A percentile compares a stretch with the other conserved stretches of the same genome.
Evolutionary conservation across 108 stramenopile genomes (phyloP).

Genomic region (Cyclotella choctawhatcheeana): DNA sequence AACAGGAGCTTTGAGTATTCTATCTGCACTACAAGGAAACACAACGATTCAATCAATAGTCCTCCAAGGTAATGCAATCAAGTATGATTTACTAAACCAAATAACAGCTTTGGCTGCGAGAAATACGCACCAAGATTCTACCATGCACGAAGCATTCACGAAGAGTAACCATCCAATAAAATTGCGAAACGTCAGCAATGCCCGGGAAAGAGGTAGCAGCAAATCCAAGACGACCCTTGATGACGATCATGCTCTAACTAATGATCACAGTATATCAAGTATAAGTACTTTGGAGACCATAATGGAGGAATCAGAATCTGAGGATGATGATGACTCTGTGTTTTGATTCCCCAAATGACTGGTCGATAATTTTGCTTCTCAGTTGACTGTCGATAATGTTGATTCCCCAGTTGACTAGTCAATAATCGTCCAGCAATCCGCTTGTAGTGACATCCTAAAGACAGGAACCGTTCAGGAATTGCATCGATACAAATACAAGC

Average conservation of each 20-base stretch:
- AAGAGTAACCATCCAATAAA: background rate
- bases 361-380: background rate
- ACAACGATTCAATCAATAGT: background rate
- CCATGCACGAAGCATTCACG: background rate
- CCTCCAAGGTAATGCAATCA: conserved; percentile 7
- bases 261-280: background rate
- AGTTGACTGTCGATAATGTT: background rate
- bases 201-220: too few relatives aligned
- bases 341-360: background rate
- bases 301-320: conserved; percentile 9
- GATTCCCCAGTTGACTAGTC: background rate
- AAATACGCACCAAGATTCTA: background rate
- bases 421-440: conserved; percentile 29
- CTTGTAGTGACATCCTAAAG: conserved; percentile 29
- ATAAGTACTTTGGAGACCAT: conserved; percentile 5
- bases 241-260: background rate
- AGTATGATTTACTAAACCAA: background rate
- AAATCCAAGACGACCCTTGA: background rate
- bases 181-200: background rate
- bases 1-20: background rate
- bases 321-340: background rate
- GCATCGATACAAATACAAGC: background rate
- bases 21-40: background rate
- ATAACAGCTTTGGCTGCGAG: background rate
- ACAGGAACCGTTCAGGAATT: background rate